Conservation (phyloP, 192 early-diverging fungal species). For the Phlyctochytrium planicorne region DNA sequence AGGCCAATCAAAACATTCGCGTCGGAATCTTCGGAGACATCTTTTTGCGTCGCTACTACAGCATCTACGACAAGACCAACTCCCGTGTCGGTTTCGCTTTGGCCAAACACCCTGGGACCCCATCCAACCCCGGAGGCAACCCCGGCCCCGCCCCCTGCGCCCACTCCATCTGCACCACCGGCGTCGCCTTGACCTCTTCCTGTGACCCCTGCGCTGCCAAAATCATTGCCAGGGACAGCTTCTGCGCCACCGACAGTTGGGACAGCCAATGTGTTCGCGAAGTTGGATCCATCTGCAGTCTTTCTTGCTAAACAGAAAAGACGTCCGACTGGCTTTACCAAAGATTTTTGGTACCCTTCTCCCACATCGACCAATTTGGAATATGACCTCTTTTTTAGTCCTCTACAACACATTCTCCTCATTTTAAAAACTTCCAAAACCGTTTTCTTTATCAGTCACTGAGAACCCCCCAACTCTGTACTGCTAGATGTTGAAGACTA, state of each 20-base stretch:
- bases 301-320: neutral
- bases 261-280: slow-evolving; percentile 16
- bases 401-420: no score
- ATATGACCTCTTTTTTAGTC: no score
- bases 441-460: no score
- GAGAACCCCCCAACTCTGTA: no score
- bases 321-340: no score
- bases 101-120: slow-evolving; percentile 22
- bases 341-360: no score
- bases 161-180: slow-evolving; percentile 8
- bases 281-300: slow-evolving; percentile 1
- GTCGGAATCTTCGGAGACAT: slow-evolving; percentile 38
- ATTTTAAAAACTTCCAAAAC: no score
- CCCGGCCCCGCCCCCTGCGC: slow-evolving; percentile 1
- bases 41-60: slow-evolving; percentile 37
- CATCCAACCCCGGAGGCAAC: neutral
- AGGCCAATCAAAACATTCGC: neutral
- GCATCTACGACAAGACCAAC: slow-evolving; percentile 38
- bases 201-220: slow-evolving; percentile 22
- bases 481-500: no score
- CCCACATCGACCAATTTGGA: no score
- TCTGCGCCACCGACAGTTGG: slow-evolving; percentile 14
- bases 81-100: slow-evolving; percentile 28
- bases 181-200: slow-evolving; percentile 14
- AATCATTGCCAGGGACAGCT: slow-evolving; percentile 16